Evolutionary conservation across 2,329 filamentous ascomycete genomes (phyloP), one percentile per base, ranked within the genome.

Genomic region (Fusarium veterinarium): DNA sequence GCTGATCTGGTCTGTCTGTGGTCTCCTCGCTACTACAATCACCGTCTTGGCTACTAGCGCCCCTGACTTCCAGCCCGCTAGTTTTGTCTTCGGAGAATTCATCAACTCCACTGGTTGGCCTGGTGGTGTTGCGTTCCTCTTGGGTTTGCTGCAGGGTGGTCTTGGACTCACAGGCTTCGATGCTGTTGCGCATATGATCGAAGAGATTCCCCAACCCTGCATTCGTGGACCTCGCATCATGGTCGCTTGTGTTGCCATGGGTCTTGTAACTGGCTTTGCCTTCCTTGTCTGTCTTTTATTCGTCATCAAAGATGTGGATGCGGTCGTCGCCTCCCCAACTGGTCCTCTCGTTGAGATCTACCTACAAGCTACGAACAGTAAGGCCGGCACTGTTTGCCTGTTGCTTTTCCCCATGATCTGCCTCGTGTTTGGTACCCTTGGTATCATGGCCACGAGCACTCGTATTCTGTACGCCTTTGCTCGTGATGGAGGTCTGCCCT

Each of bases 221-320:
- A 51, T 51, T 37, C 48, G 48, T 0, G 48, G 48, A 8, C 31
- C 48, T 20, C 48, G 48, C 17, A 51, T 51, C 8, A 51, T 51
- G 48, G 13, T 51, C 1, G 48, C 48, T 2, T 51, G 48, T 20
- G 48, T 51, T 0, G 48, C 31, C 0, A 51, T 51, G 48, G 48
- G 48, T 11, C 48, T 51, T 0, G 31, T 20, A 0, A 51, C 48
- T 9, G 48, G 48, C 0, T 37, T 51, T 2, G 48, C 31, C 3
- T 51, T 51, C 31, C 48, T 51, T 7, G n/a, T 51, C 0, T 51
- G 48, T 10, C 48, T 51, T 1, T 1, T 51, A 0, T 51, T 51
- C 0, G 48, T 51, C 31, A 51, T 51, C n/a, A 37, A 51, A 0
- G 48, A 51, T 0, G 31, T 51, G 0, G 31, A 37, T 0, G 48